Evolutionary conservation across 331 rosid genomes (phyloP), one percentile per base, ranked within the genome.

Genomic region (Pyrus hybrid): DNA sequence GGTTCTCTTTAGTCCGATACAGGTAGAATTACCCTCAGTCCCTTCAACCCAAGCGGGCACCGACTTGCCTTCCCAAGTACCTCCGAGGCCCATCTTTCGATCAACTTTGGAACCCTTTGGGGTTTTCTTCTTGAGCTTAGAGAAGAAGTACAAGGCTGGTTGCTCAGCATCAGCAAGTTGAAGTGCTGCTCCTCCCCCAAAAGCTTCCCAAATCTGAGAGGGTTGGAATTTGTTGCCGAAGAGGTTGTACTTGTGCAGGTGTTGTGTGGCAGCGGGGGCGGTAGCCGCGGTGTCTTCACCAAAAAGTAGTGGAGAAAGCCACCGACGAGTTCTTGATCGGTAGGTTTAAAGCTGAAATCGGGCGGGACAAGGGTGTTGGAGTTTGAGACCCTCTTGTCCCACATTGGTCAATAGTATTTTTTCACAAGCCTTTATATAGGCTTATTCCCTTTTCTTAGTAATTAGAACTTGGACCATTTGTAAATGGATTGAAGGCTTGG

Each of bases 101-200:
- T 62, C 75, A 30, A 71, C 32, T n/a, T n/a, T n/a, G n/a, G n/a
- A n/a, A n/a, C 65, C 65, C n/a, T 71, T 71, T 2, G 53, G 75
- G 65, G 33, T 30, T 5, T 30, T 25, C 51, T 21, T 71, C 32
- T 54, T 71, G 32, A 30, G 61, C 5, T 71, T 45, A 17, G 66
- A 54, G 45, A 56, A 32, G 4, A 71, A 56, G 51, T 54, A 71
- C 32, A 71, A 8, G 13, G 54, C 75, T n/a, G n/a, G n/a, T 62
- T 33, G 51, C 26, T 33, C n/a, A n/a, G n/a, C 35, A 1, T n/a
- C n/a, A n/a, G 14, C 13, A 26, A 71, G 35, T 21, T 71, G 51
- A n/a, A 32, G 30, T 30, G n/a, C n/a, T n/a, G n/a, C n/a, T n/a
- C n/a, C n/a, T 21, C 75, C 75, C n/a, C 23, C 61, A 5, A 29